A percentile compares a stretch with the other conserved stretches of the same genome.
Conservation (phyloP, 352 stramenopile species). For the Blastocystis sp. region DNA sequence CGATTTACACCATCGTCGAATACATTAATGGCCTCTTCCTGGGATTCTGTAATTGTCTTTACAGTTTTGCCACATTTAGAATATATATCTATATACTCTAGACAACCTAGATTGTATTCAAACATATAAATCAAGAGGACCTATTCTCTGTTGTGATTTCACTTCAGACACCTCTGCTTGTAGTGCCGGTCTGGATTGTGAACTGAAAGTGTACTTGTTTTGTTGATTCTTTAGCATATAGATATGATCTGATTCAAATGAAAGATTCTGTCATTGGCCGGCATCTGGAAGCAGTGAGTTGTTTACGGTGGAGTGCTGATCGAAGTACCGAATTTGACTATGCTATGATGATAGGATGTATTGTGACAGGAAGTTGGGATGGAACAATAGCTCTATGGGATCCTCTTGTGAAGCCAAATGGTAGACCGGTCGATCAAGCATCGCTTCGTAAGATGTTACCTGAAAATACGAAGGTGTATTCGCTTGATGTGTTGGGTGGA, state of each 20-base stretch:
- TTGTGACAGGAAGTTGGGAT: slow-evolving; percentile 36
- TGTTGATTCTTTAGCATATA: background rate
- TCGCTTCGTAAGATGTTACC: background rate
- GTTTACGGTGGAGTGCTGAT: slow-evolving; percentile 4
- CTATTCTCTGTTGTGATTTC: slow-evolving; percentile 56
- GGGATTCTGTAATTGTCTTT: slow-evolving; percentile 12
- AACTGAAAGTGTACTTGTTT: slow-evolving; percentile 3
- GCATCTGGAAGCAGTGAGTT: background rate
- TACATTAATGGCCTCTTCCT: slow-evolving; percentile 21
- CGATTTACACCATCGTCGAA: slow-evolving; percentile 34
- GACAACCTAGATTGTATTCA: slow-evolving; percentile 34
- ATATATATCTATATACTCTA: slow-evolving; percentile 35
- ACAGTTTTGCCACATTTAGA: background rate
- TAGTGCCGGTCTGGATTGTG: slow-evolving; percentile 1
- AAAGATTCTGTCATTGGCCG: background rate
- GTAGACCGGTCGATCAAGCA: background rate
- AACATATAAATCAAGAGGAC: slow-evolving; percentile 34
- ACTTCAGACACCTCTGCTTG: slow-evolving; percentile 35
- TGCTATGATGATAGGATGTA: background rate
- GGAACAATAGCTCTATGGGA: slow-evolving; percentile 31
- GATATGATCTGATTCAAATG: slow-evolving; percentile 58
- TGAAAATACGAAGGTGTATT: background rate
- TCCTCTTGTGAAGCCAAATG: background rate
- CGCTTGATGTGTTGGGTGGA: slow-evolving; percentile 2
- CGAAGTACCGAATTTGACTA: background rate